Evolutionary conservation across 371 early-diverging fungal genomes (phyloP).

Genomic region (Chytridium lagenaria): DNA sequence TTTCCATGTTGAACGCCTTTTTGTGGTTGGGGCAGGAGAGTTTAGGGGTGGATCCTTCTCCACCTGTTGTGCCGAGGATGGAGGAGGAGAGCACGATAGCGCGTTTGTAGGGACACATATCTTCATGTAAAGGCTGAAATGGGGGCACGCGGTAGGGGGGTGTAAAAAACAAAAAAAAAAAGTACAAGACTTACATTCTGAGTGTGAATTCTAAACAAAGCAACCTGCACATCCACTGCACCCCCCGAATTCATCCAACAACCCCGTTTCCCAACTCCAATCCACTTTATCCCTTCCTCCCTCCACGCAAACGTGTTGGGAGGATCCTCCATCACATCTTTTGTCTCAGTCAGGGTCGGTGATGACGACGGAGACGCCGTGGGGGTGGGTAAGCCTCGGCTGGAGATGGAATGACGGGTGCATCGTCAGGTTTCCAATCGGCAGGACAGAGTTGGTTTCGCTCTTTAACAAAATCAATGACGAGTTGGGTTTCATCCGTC

Average conservation of each 20-base stretch:
- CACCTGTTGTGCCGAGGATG: constrained; percentile 56
- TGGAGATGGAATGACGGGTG: not conserved
- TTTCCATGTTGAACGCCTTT: constrained; percentile 66
- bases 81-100: constrained; percentile 70
- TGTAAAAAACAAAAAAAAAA: not conserved
- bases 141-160: too few relatives aligned
- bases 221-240: constrained; percentile 66
- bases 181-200: constrained; percentile 55
- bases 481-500: constrained; percentile 55
- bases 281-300: constrained; percentile 11
- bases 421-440: constrained; percentile 58
- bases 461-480: constrained; percentile 64
- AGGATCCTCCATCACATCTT: constrained; percentile 40
- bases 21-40: constrained; percentile 76
- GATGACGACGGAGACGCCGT: not conserved
- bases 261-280: constrained; percentile 33
- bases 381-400: too few relatives aligned
- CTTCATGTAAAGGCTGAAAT: too few relatives aligned
- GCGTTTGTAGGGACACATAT: constrained; percentile 75
- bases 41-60: constrained; percentile 47
- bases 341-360: not conserved
- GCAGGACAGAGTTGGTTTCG: constrained; percentile 70
- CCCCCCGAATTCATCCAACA: constrained; percentile 53
- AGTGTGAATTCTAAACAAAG: constrained; percentile 62
- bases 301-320: constrained; percentile 15